These are phyloP conservation scores for Rhynchosporium graminicola DNA, from an alignment of 2,329 filamentous ascomycete genomes.

Conservation along the genomic window DNA sequence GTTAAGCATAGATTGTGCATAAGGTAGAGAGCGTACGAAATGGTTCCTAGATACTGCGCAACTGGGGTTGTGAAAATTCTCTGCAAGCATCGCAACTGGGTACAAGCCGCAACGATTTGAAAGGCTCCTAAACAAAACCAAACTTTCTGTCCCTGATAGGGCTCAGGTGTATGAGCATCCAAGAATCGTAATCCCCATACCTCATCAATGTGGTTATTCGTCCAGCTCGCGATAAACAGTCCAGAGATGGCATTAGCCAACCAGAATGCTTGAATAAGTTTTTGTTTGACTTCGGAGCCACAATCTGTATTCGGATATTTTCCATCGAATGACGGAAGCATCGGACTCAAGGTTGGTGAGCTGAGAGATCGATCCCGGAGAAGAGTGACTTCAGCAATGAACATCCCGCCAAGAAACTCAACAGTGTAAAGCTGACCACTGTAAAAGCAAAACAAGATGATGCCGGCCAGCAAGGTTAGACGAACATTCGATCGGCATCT, in stretches of 20 bases:
- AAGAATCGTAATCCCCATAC: conserved; percentile 31
- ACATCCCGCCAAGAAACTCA: conserved; percentile 50
- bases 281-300: conserved; percentile 16
- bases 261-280: conserved; percentile 34
- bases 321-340: conserved; percentile 31
- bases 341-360: conserved; percentile 29
- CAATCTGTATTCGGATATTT: conserved; percentile 4
- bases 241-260: conserved; percentile 32
- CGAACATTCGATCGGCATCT: conserved; percentile 33
- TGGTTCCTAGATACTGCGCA: conserved; percentile 57
- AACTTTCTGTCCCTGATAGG: conserved; percentile 35
- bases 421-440: conserved; percentile 36
- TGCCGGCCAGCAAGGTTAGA: conserved; percentile 29
- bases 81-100: conserved; percentile 44
- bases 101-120: conserved; percentile 37
- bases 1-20: conserved; percentile 55
- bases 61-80: conserved; percentile 49
- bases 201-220: conserved; percentile 34
- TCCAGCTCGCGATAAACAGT: conserved; percentile 39
- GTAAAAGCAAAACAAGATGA: conserved; percentile 36
- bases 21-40: conserved; percentile 60
- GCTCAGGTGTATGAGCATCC: conserved; percentile 32
- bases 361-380: conserved; percentile 36
- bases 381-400: conserved; percentile 49
- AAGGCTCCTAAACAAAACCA: conserved; percentile 39